Base-by-base conservation (phyloP, 768 basidiomycete species). In the Pisolithus albus region DNA sequence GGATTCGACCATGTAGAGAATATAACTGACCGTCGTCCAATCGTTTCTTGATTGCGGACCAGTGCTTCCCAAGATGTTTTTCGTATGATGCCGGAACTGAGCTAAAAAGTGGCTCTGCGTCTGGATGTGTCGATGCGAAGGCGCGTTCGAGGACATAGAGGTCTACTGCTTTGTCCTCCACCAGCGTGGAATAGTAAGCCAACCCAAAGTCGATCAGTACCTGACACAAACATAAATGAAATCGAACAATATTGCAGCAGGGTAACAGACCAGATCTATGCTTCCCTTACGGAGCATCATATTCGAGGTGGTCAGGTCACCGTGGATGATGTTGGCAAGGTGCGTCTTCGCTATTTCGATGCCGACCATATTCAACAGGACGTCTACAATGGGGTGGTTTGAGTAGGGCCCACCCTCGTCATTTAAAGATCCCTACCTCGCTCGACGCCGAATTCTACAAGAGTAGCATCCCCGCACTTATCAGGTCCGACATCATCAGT, bases 141-240 rank as follows among this genome's bases (percentile, higher is more conserved):
- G 96, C 95, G 26, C 96, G 82, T 68, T 99, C 96, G 32, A 99
- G 79, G 15, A 99, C 96, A 64, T 96, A 99, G 1, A 99, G 79
- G 67, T 99, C 96, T 5, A 98, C 96, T 0, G 96, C 94, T 60
- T 95, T 94, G 68, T 97, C 91, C 69, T 99, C 96, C 7, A 86
- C 79, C 7, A 92, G 75, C 5, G 73, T 74, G 0, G 93, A 95
- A 23, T 82, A 79, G 57, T 84, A 92, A 1, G 92, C 83, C 1
- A 99, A 80, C 1, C 96, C 96, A 64, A 99, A 98, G 64, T 99
- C 96, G 58, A 98, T 94, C 51, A 99, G 66, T 2, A 96, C 82
- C 93, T 75, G 45, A 16, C 43, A 42, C 30, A 11, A 51, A 10
- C 47, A 42, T 52, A 21, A 10, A 10, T 45, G 50, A 19, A 47